Evolutionary conservation across 805 yeast species (phyloP).

Genomic region (Ogataea nonfermentans): DNA sequence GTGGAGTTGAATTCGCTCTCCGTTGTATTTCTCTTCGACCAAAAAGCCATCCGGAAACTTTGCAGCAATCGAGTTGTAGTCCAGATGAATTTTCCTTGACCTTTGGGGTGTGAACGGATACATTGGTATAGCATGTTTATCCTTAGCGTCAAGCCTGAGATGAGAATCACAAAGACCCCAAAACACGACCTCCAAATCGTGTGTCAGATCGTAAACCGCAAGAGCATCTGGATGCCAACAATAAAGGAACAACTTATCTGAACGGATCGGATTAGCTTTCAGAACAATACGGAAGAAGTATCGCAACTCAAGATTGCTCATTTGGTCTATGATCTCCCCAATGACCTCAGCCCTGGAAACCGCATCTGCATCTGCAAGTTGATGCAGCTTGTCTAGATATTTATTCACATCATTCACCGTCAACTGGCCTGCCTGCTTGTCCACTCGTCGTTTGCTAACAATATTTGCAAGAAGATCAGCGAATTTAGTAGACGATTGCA

Average conservation of each 20-base stretch:
- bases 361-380: constrained; percentile 13
- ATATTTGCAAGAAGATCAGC: constrained; percentile 49
- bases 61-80: constrained; percentile 49
- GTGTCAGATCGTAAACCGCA: constrained; percentile 60
- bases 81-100: constrained; percentile 52
- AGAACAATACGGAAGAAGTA: constrained; percentile 70
- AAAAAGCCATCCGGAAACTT: constrained; percentile 48
- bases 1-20: constrained; percentile 84
- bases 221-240: constrained; percentile 81
- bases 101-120: constrained; percentile 75
- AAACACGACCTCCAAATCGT: constrained; percentile 60
- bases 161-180: constrained; percentile 51
- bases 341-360: constrained; percentile 7
- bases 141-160: constrained; percentile 40
- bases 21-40: constrained; percentile 92
- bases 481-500: constrained; percentile 41
- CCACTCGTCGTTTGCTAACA: constrained; percentile 48
- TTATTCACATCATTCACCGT: constrained; percentile 51
- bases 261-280: constrained; percentile 56
- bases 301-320: constrained; percentile 37
- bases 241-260: constrained; percentile 56
- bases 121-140: constrained; percentile 43
- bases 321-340: constrained; percentile 46
- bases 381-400: constrained; percentile 44
- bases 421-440: constrained; percentile 33